Conservation (phyloP, 116 monocot species). For the Dioscorea cayenensis region DNA sequence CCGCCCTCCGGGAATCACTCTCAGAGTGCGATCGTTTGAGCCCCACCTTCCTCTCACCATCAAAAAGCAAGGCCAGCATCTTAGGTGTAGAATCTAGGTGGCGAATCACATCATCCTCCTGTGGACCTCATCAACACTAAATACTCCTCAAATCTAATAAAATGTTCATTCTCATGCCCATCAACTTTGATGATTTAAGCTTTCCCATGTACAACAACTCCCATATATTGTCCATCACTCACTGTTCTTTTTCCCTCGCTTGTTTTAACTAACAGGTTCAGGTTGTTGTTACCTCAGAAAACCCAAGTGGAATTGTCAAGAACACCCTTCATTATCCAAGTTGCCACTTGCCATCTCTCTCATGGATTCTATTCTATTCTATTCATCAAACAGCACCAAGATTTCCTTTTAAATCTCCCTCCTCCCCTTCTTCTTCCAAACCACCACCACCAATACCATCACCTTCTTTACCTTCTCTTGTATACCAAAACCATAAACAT, state of each 20-base stretch:
- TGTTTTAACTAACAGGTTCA: not conserved
- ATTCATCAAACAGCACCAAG: slow-evolving; percentile 21
- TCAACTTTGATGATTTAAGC: too few relatives aligned
- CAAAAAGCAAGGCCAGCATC: not conserved
- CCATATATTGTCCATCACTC: not conserved
- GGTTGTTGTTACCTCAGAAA: not conserved
- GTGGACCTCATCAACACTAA: not conserved
- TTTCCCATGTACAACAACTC: not conserved
- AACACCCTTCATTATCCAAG: slow-evolving; percentile 4
- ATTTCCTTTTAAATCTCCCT: slow-evolving; percentile 34
- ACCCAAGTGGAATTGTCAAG: not conserved
- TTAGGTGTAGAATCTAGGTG: slow-evolving; percentile 1
- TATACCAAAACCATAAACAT: not conserved
- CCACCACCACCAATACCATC: not conserved
- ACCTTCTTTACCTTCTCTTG: not conserved
- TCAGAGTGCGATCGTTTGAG: not conserved
- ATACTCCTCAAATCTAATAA: too few relatives aligned
- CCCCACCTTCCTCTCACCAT: not conserved
- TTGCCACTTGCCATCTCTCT: slow-evolving; percentile 7
- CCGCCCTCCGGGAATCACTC: slow-evolving; percentile 5
- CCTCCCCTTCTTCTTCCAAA: slow-evolving; percentile 6
- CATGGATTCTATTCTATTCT: not conserved
- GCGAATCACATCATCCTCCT: not conserved
- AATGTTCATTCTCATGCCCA: too few relatives aligned
- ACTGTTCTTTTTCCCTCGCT: not conserved